Evolutionary conservation across 306 rosid genomes (phyloP).

Genomic region (Cucumis hystrix): DNA sequence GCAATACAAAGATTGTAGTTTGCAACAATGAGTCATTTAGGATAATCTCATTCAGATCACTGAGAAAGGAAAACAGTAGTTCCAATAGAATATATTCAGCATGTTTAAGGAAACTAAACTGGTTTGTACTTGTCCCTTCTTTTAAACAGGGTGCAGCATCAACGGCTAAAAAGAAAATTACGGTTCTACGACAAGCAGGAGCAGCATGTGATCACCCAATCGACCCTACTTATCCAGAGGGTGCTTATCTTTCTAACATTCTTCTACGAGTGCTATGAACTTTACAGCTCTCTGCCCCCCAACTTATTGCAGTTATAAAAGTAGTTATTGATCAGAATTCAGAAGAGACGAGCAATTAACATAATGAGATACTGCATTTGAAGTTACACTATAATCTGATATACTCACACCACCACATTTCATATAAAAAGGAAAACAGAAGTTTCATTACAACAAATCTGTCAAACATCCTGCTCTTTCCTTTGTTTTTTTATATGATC

Average conservation of each 20-base stretch:
- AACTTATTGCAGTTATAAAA: background rate
- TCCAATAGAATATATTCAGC: background rate
- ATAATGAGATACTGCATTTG: background rate
- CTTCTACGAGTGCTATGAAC: constrained; percentile 51
- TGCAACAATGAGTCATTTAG: background rate
- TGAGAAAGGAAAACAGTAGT: background rate
- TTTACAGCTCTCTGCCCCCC: background rate
- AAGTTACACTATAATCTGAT: background rate
- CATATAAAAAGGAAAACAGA: background rate
- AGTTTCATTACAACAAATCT: background rate
- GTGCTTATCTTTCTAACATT: constrained; percentile 60
- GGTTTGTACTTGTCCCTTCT: background rate
- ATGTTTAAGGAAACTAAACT: background rate
- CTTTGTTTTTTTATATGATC: background rate
- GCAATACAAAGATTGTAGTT: background rate
- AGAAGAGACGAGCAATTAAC: background rate
- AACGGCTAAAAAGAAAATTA: constrained; percentile 54
- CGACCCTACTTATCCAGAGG: constrained; percentile 85
- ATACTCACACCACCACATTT: background rate
- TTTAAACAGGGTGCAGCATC: constrained; percentile 59
- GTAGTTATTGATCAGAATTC: background rate
- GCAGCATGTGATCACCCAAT: constrained; percentile 78
- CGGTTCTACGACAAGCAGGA: constrained; percentile 54
- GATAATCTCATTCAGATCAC: background rate
- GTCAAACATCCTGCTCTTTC: background rate